These are phyloP conservation scores for Brassica napus DNA, from an alignment of 345 rosid species.

Conservation along the genomic window DNA sequence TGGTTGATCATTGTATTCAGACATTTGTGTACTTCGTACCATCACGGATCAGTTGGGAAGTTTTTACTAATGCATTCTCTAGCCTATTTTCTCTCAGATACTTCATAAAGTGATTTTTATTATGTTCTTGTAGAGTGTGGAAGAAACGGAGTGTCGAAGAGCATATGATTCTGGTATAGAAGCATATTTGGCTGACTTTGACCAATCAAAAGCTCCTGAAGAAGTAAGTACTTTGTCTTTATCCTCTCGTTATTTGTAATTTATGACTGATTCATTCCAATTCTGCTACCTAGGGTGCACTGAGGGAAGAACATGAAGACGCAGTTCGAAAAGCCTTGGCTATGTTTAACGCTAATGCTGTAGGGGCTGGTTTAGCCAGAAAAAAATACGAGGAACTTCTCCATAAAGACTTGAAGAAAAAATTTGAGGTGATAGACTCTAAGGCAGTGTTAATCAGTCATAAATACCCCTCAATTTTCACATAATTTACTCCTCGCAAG, in stretches of 20 bases:
- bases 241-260: slow-evolving; percentile 1
- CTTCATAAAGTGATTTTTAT: background rate
- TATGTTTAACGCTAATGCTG: slow-evolving; percentile 69
- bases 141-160: slow-evolving; percentile 91
- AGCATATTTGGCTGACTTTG: slow-evolving; percentile 64
- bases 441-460: background rate
- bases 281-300: slow-evolving; percentile 54
- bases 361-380: slow-evolving; percentile 74
- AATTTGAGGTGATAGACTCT: slow-evolving; percentile 64
- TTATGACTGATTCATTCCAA: slow-evolving; percentile 38
- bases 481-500: slow-evolving; percentile 6
- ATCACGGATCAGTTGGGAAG: background rate
- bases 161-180: slow-evolving; percentile 87
- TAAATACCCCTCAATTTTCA: background rate
- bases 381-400: slow-evolving; percentile 86
- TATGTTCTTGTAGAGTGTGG: slow-evolving; percentile 72
- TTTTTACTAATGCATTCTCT: slow-evolving; percentile 14
- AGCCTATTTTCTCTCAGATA: background rate
- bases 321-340: slow-evolving; percentile 74
- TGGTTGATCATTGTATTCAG: background rate
- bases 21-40: background rate
- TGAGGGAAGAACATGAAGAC: slow-evolving; percentile 90
- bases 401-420: slow-evolving; percentile 75
- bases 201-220: slow-evolving; percentile 73
- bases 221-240: slow-evolving; percentile 58